phyloP scores from a whole-genome alignment of 306 rosid species.

The Castanea mollissima region DNA sequence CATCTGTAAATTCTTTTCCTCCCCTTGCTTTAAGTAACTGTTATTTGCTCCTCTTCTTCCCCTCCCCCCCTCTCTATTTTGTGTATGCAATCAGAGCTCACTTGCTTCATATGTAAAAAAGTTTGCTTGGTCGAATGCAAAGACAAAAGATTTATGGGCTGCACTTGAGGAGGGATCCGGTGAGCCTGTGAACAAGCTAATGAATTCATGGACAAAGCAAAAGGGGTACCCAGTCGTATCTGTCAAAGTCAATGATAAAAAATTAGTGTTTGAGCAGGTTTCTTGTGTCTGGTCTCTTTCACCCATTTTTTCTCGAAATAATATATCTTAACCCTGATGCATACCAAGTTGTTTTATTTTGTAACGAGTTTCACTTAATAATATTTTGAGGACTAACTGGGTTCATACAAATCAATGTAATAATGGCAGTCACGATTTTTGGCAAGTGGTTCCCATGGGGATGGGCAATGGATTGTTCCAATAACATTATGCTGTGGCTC shows the following conservation, averaged over 20 bases:
- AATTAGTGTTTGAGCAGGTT: conserved; percentile 87
- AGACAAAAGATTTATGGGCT: conserved; percentile 92
- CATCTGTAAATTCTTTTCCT: neutral
- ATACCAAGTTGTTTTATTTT: neutral
- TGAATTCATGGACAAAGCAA: conserved; percentile 96
- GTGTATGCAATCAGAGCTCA: conserved; percentile 57
- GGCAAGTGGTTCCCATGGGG: conserved; percentile 72
- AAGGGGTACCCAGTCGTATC: conserved; percentile 86
- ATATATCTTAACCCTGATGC: neutral
- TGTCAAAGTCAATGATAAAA: conserved; percentile 51
- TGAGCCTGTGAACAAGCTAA: conserved; percentile 79
- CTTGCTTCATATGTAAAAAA: conserved; percentile 83
- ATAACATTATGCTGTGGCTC: conserved; percentile 71
- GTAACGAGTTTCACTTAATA: neutral
- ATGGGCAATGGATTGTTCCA: conserved; percentile 88
- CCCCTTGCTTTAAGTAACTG: neutral
- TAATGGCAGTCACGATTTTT: conserved; percentile 76
- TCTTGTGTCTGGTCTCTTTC: conserved; percentile 20
- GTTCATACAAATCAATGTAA: conserved; percentile 3
- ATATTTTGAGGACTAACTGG: neutral
- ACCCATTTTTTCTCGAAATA: neutral
- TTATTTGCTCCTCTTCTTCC: neutral
- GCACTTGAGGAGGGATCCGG: conserved; percentile 93
- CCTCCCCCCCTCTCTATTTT: neutral
- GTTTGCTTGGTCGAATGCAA: conserved; percentile 74